A percentile compares a stretch with the other conserved stretches of the same genome.
Conservation (phyloP, 2,329 filamentous ascomycete species). For the Pseudodiploospora longispora region DNA sequence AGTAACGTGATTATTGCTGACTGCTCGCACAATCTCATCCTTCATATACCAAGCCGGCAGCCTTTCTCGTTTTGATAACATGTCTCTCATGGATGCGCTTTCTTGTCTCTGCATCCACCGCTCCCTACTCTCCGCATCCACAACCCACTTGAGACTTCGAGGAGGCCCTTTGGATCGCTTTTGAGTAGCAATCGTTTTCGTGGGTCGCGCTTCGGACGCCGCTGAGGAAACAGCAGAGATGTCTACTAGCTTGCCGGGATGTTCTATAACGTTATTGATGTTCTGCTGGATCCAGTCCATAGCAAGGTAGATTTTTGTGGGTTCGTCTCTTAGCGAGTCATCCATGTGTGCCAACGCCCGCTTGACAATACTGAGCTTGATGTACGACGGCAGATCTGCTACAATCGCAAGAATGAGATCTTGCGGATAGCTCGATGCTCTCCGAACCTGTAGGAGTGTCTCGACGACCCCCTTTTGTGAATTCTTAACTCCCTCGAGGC, state of each 20-base stretch:
- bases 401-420: constrained; percentile 62
- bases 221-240: constrained; percentile 72
- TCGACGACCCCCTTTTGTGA: constrained; percentile 43
- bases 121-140: constrained; percentile 51
- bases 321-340: constrained; percentile 66
- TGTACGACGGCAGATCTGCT: constrained; percentile 76
- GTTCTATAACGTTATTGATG: constrained; percentile 72
- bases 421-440: constrained; percentile 65
- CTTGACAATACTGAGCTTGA: constrained; percentile 80
- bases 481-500: constrained; percentile 49
- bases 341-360: constrained; percentile 65
- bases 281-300: constrained; percentile 88
- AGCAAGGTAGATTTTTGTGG: constrained; percentile 81
- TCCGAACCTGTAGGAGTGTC: constrained; percentile 58
- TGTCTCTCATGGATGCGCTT: constrained; percentile 58
- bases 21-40: constrained; percentile 66
- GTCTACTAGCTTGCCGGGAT: constrained; percentile 75
- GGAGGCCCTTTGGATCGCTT: constrained; percentile 37
- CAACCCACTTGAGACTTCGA: constrained; percentile 55
- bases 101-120: constrained; percentile 64
- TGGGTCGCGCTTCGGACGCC: constrained; percentile 43
- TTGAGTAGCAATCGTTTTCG: constrained; percentile 17
- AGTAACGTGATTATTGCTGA: constrained; percentile 74
- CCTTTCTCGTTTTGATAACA: constrained; percentile 63
- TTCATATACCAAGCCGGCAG: constrained; percentile 84